phyloP scores from a whole-genome alignment of 2,329 filamentous ascomycete species.

The Anisogramma anomala region DNA sequence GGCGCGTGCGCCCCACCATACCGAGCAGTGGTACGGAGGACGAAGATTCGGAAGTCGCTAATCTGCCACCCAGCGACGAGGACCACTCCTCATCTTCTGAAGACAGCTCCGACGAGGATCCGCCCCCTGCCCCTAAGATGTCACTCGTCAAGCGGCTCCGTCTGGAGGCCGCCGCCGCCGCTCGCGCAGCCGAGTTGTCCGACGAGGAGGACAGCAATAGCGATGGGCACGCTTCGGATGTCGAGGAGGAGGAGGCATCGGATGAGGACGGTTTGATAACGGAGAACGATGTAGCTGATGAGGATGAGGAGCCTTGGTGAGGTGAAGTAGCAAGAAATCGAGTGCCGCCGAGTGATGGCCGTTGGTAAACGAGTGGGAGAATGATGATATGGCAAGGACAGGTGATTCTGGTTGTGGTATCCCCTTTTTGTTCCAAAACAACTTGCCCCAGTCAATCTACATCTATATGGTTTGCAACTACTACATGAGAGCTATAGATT shows the following conservation, averaged over 20 bases:
- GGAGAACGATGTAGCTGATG: not conserved
- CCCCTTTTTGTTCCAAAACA: no score
- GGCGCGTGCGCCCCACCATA: not conserved
- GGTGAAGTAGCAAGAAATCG: no score
- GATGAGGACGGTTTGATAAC: not conserved
- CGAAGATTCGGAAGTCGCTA: not conserved
- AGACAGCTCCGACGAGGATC: slow-evolving; percentile 3
- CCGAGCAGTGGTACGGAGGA: slow-evolving; percentile 6
- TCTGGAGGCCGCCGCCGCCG: slow-evolving; percentile 6
- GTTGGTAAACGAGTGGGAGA: no score
- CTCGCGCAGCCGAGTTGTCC: not conserved
- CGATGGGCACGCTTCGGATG: slow-evolving; percentile 3
- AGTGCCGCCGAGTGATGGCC: no score
- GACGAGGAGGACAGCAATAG: not conserved
- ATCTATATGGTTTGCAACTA: no score
- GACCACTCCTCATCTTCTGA: not conserved
- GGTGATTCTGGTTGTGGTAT: no score
- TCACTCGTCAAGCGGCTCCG: slow-evolving; percentile 9
- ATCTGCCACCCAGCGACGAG: not conserved
- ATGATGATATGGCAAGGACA: no score
- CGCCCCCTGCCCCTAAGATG: slow-evolving; percentile 3
- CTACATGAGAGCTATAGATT: no score
- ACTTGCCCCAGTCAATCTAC: no score
- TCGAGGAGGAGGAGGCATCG: slow-evolving; percentile 1
- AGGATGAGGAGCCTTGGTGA: slow-evolving; percentile 3